Conservation (phyloP, 495 filamentous ascomycete genomes). For the Daldinia vernicosa region DNA sequence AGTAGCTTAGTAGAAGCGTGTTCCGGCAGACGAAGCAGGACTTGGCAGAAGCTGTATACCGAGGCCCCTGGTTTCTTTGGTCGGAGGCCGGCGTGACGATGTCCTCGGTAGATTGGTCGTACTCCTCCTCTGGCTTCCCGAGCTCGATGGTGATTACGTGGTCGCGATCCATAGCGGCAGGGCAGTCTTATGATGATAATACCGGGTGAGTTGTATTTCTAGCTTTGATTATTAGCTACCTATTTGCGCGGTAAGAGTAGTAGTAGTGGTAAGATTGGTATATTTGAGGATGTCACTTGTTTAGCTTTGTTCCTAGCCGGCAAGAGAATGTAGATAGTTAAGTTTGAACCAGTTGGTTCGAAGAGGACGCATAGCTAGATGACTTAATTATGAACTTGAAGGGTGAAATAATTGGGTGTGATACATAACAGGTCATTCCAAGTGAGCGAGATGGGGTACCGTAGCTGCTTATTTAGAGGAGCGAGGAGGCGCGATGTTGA, state of each 20-base stretch:
- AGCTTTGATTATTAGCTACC: neutral
- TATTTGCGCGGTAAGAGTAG: neutral
- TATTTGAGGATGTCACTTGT: constrained; percentile 1
- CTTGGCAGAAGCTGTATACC: neutral
- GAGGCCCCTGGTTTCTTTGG: neutral
- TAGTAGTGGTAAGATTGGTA: neutral
- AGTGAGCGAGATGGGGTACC: neutral
- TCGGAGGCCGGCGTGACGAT: neutral
- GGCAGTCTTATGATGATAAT: neutral
- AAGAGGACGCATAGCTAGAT: neutral
- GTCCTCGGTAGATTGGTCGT: constrained; percentile 1
- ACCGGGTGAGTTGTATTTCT: constrained; percentile 1
- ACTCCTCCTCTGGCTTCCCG: constrained; percentile 23
- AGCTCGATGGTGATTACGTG: constrained; percentile 17
- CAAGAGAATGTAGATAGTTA: constrained; percentile 33
- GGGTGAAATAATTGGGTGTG: neutral
- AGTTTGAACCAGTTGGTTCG: constrained; percentile 3
- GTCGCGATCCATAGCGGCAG: neutral
- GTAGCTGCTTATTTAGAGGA: neutral
- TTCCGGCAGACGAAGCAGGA: constrained; percentile 52
- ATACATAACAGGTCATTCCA: neutral
- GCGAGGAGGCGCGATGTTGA: neutral
- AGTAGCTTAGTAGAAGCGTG: constrained; percentile 40
- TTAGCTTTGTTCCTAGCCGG: constrained; percentile 1
- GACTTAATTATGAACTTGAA: neutral